Evolutionary conservation across 106 monocot species (phyloP), one percentile per base, ranked within the genome.

Genomic region (Apostasia shenzhenica): DNA sequence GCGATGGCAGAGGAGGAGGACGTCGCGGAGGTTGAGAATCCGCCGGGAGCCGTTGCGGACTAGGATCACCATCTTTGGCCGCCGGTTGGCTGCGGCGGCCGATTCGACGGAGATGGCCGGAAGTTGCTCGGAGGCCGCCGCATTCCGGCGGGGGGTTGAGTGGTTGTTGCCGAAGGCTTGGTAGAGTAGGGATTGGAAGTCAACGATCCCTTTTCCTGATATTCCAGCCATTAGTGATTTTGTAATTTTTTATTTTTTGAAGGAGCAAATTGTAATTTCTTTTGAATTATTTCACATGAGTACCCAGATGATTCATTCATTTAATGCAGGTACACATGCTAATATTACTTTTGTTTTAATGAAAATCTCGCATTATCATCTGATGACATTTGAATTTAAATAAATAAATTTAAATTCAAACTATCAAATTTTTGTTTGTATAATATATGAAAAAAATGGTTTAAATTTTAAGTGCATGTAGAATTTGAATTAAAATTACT

Each of bases 171-270:
- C 49, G 47, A 84, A 69, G 12, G 78, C 81, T 41, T 84, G 61
- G 45, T 48, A 54, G 46, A 94, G 73, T 1, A 94, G 78, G 0
- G 63, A 41, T 38, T 80, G 83, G 80, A 93, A 93, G 67, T 93
- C 84, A 26, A 54, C 47, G 8, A 93, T 82, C 37, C 81, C 64
- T 61, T 86, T 83, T 10, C 88, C 88, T 93, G 83, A 38, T n/a
- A n/a, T 57, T 59, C 12, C 12, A 26, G 26, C 26, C 26, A 0
- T 26, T 26, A 26, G 26, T 26, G 26, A 26, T 26, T 26, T 41
- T 37, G 3, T 48, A 11, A 67, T 14, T 58, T 4, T 45, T 37
- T 54, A 8, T 7, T 11, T 41, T 6, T 39, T 41, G 48, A 6
- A 26, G 8, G 5, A 6, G 7, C 26, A 26, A 26, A 26, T 26